Evolutionary conservation across 1,284 basidiomycete genomes (phyloP).

Genomic region (Crucibulum parvulum): DNA sequence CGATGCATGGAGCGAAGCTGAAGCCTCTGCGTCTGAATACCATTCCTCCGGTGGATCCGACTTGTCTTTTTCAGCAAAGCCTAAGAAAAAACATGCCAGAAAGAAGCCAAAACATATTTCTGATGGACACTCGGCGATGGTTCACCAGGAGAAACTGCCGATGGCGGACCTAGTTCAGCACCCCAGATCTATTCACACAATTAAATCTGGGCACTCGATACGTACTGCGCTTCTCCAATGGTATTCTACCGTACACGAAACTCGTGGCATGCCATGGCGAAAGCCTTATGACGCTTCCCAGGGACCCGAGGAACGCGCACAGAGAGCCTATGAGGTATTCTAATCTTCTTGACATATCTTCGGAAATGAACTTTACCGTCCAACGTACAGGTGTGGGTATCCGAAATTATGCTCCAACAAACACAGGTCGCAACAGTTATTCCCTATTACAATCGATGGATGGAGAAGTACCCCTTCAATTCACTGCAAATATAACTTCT

Average conservation of each 20-base stretch:
- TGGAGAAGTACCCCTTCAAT: constrained; percentile 62
- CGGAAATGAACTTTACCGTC: constrained; percentile 5
- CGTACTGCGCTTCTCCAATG: constrained; percentile 64
- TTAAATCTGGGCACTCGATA: constrained; percentile 41
- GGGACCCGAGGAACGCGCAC: constrained; percentile 59
- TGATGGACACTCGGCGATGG: not conserved
- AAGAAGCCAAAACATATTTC: not conserved
- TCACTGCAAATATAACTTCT: constrained; percentile 1
- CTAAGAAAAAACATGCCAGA: not conserved
- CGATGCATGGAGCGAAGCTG: no score
- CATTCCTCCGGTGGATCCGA: not conserved
- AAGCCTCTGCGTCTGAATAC: not conserved
- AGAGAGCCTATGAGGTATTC: constrained; percentile 81
- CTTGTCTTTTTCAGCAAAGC: not conserved
- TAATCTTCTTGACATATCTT: not conserved
- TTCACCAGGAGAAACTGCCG: no score
- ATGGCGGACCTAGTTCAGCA: constrained; percentile 20
- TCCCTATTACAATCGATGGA: constrained; percentile 89
- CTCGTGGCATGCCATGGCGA: constrained; percentile 88
- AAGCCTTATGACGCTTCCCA: constrained; percentile 67
- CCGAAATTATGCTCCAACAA: constrained; percentile 98
- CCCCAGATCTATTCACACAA: constrained; percentile 38
- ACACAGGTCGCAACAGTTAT: constrained; percentile 92
- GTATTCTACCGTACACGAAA: constrained; percentile 69
- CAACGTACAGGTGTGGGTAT: constrained; percentile 77